Evolutionary conservation across 805 yeast species (phyloP), one percentile per base, ranked within the genome.

Genomic region (Candida cerambycidarum): DNA sequence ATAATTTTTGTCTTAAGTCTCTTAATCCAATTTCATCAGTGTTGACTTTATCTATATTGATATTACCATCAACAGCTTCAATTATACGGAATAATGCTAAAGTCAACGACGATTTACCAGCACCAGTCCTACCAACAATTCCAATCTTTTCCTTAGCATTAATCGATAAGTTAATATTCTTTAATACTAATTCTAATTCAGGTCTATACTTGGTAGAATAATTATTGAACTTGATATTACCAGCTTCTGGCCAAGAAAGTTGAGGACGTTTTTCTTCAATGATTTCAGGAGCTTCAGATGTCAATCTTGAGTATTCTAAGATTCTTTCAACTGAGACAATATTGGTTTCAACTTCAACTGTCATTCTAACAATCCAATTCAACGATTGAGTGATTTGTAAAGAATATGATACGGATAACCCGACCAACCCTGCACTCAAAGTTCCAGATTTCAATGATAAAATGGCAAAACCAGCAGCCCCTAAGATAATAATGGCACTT

Each of bases 301-400:
- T 68, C 47, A 93, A 70, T n/a, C 68, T 63, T 28, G 95, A 79
- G 62, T 90, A 92, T 62, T 92, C 99, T 64, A 87, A 74, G 41
- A 92, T 82, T 67, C 99, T 82, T 70, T 92, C 99, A 34, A 95
- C 97, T 14, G 96, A 86, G 29, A 93, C 99, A 68, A 93, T 90
- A 64, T 89, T 92, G 10, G 97, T 89, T 65, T 93, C 99, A 35
- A 93, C 96, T 55, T 93, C 99, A 33, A 93, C 99, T 0, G 97
- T 88, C 98, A 90, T 92, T 68, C 99, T 79, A 23, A 93, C 98
- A 65, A 93, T 89, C 97, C 97, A 92, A 63, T 89, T 92, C 65
- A 93, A 76, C 0, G 96, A 78, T 65, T 89, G 96, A 0, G 99
- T 93, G 47, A 90, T 78, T 63, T 89, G 96, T 49, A 93, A 73